These are phyloP conservation scores for Mortierella sp. DNA, from an alignment of 371 early-diverging fungal genomes.

Conservation along the genomic window DNA sequence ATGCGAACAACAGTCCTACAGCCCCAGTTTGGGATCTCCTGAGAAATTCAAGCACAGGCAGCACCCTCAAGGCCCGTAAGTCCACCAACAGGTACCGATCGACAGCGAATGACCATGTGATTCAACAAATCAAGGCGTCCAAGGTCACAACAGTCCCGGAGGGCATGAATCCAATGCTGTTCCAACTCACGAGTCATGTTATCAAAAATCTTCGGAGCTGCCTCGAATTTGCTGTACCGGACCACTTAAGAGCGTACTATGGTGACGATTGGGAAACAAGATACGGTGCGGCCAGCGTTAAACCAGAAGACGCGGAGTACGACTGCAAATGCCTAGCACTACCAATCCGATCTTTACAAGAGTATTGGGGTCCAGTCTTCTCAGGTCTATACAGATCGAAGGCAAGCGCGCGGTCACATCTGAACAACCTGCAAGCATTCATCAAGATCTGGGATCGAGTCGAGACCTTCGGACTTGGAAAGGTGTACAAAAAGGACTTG, in stretches of 20 bases:
- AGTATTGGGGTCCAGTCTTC: constrained; percentile 31
- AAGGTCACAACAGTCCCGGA: constrained; percentile 14
- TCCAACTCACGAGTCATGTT: constrained; percentile 32
- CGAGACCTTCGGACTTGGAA: constrained; percentile 43
- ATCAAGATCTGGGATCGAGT: constrained; percentile 44
- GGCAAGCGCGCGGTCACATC: background rate
- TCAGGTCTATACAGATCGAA: constrained; percentile 7
- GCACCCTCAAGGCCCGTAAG: too few relatives aligned
- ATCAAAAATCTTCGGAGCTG: constrained; percentile 28
- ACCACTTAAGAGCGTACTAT: constrained; percentile 29
- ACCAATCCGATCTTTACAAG: constrained; percentile 24
- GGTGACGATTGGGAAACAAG: constrained; percentile 23
- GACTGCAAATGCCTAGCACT: constrained; percentile 25
- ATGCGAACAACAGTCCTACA: background rate
- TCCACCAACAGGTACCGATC: constrained; percentile 16
- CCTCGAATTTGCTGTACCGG: constrained; percentile 32
- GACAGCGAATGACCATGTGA: constrained; percentile 32
- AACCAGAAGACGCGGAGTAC: constrained; percentile 21
- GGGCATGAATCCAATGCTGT: constrained; percentile 40
- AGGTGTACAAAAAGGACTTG: constrained; percentile 47
- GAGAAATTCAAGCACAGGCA: background rate
- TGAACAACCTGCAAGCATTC: constrained; percentile 25
- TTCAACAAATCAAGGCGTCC: constrained; percentile 30
- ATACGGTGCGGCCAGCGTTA: constrained; percentile 10
- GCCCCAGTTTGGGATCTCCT: background rate